phyloP scores from a whole-genome alignment of 257 asterid genomes.

The Ilex asprella region DNA sequence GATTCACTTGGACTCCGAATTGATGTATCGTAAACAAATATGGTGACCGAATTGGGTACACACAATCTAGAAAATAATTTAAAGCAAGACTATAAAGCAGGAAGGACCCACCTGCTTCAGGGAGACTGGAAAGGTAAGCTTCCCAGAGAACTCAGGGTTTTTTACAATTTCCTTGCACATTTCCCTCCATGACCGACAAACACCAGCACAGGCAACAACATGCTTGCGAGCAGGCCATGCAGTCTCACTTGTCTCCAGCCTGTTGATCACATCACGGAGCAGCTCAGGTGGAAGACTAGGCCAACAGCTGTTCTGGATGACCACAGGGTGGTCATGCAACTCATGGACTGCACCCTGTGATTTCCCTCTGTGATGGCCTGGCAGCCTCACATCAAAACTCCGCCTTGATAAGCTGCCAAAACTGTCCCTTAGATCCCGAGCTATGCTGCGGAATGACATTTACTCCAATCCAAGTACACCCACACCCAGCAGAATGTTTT shows the following conservation, averaged over 20 bases:
- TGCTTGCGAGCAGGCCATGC: slow-evolving; percentile 83
- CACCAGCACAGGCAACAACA: slow-evolving; percentile 79
- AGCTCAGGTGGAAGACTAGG: slow-evolving; percentile 77
- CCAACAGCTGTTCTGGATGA: slow-evolving; percentile 80
- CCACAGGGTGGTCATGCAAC: slow-evolving; percentile 52
- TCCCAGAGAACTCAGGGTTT: slow-evolving; percentile 57
- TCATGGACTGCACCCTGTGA: slow-evolving; percentile 77
- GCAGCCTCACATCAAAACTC: slow-evolving; percentile 53
- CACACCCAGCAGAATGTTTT: slow-evolving; percentile 1
- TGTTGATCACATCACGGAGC: slow-evolving; percentile 65
- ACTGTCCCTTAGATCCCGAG: slow-evolving; percentile 79
- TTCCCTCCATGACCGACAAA: slow-evolving; percentile 84
- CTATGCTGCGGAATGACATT: slow-evolving; percentile 79
- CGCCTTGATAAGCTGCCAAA: slow-evolving; percentile 75
- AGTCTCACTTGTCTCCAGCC: slow-evolving; percentile 78
- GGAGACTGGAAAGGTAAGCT: slow-evolving; percentile 71
- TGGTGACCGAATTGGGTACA: not conserved
- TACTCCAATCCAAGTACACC: slow-evolving; percentile 16
- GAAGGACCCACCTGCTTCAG: slow-evolving; percentile 55
- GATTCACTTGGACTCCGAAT: too few relatives aligned
- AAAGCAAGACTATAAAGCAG: slow-evolving; percentile 1
- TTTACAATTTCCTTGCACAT: slow-evolving; percentile 73
- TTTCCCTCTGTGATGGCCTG: slow-evolving; percentile 47
- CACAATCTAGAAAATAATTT: not conserved
- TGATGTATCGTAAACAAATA: too few relatives aligned